Base-by-base conservation (phyloP, 179 eudicot species). In the Kewa caespitosa region DNA sequence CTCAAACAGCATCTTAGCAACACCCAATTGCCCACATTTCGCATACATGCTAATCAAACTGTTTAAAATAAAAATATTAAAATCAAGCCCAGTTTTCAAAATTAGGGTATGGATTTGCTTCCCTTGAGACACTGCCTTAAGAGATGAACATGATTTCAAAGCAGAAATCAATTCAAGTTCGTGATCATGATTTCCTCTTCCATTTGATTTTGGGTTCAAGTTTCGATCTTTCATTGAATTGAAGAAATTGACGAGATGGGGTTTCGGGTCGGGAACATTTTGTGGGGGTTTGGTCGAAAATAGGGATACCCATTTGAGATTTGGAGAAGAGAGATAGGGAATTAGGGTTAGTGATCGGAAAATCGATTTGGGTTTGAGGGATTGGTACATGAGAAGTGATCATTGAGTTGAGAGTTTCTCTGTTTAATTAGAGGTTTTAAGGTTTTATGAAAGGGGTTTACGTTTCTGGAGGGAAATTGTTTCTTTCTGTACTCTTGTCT, bases 21-120 rank as follows among this genome's bases (percentile, higher is more conserved):
- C 79, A 36, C 55, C 61, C 72, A 92, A 25, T 33, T 73, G 42
- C 37, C 85, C 89, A 65, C 87, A 83, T 80, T 92, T 94, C 0
- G 84, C 85, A 67, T 94, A 94, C 84, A 94, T 77, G 70, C 83
- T 90, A 25, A 94, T 89, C 87, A 94, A 85, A 80, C 94, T 94
- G 70, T 94, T 94, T 6, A 79, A 85, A 6, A 94, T 65, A 38
- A 90, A 94, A 64, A 89, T 73, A 72, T 92, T 89, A 48, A 86
- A 81, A 41, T 82, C 77, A 73, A 86, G 81, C 31, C 97, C 92
- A 1, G 81, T 78, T 83, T 94, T 94, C 22, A 82, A 32, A 17
- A 84, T 76, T 34, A 81, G 78, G 75, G 85, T 70, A 55, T 94
- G 98, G 48, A 90, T 81, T 85, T 89, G 89, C 33, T 83, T 79